Percentiles rank a stretch among this genome's conserved stretches.
These are phyloP conservation scores for Naegleria gruberi DNA, from an alignment of 208 protist species.

Conservation along the genomic window DNA sequence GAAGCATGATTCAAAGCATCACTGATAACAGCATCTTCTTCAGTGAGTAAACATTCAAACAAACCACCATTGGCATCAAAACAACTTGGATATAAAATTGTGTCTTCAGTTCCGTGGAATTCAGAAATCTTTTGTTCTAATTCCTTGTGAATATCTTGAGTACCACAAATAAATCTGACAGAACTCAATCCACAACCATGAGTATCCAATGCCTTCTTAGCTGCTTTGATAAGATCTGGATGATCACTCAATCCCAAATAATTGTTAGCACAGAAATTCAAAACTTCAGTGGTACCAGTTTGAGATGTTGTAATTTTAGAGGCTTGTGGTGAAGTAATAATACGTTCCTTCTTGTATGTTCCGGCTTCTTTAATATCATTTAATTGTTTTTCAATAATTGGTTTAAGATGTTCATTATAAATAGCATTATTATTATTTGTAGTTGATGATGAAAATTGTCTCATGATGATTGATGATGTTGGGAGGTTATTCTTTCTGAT, in stretches of 20 bases:
- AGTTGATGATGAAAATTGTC: background rate
- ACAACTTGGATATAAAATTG: constrained; percentile 72
- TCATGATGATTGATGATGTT: background rate
- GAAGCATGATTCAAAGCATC: constrained; percentile 72
- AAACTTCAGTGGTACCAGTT: constrained; percentile 31
- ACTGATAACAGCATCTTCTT: constrained; percentile 60
- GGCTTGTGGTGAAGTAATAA: constrained; percentile 58
- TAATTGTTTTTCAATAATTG: constrained; percentile 39
- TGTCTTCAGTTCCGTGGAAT: constrained; percentile 63
- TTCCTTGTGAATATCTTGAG: constrained; percentile 59
- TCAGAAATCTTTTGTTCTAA: constrained; percentile 55
- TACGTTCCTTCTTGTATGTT: constrained; percentile 64
- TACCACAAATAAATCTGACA: constrained; percentile 79
- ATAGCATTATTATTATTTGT: background rate
- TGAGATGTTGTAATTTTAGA: constrained; percentile 46
- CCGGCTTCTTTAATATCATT: constrained; percentile 47
- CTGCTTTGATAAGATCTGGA: constrained; percentile 54
- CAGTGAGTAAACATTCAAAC: constrained; percentile 63
- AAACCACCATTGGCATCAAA: constrained; percentile 78
- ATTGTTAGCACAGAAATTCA: constrained; percentile 82
- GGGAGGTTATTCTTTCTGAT: background rate
- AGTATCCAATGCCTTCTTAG: constrained; percentile 55
- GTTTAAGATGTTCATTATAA: constrained; percentile 21
- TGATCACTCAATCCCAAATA: constrained; percentile 65
- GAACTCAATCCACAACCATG: constrained; percentile 62